Base-by-base conservation (phyloP, 2,329 filamentous ascomycete genomes). In the Fusarium denticulatum region DNA sequence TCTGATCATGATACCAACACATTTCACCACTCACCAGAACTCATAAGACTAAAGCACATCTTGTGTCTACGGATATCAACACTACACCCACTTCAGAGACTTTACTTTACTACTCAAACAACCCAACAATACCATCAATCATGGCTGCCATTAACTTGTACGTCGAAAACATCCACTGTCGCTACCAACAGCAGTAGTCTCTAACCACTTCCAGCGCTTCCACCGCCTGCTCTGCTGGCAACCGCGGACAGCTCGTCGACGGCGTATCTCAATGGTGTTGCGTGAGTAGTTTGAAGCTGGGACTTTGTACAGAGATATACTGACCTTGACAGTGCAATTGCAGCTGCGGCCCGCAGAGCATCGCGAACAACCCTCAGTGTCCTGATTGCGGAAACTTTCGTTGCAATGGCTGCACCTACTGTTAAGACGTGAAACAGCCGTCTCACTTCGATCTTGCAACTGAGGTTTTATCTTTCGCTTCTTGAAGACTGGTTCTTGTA, bases 321-420 rank as follows among this genome's bases (percentile, higher is more conserved):
- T 39, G 37, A 39, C 20, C 37, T 22, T 22, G 0, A 39, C 12
- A 46, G 72, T 74, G 72, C 18, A 22, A 63, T 1, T 74, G 72
- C 26, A 4, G 2, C 4, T 4, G 10, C 7, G 72, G 72, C 4
- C 66, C 59, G 60, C 60, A 57, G 7, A 22, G 3, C 5, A 15
- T 64, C 6, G 11, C 5, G 11, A 45, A 4, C 16, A 26, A 45
- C 24, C 5, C 42, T 13, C 5, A 13, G 37, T 73, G 71, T 6
- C 46, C 62, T 7, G 8, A 6, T 2, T 74, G 71, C 16, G 5
- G 24, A 1, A 18, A 30, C 13, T 26, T 14, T 24, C 79, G 78
- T 5, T 80, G 79, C 49, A 0, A 1, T 1, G 5, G 56, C 36
- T 80, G 79, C 57, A n/a, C 7, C 36, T 80, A 78, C 60, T 60